Percentiles rank a stretch among this genome's conserved stretches.
These are phyloP conservation scores for Ceriops zippeliana DNA, from an alignment of 345 rosid species.

Conservation along the genomic window DNA sequence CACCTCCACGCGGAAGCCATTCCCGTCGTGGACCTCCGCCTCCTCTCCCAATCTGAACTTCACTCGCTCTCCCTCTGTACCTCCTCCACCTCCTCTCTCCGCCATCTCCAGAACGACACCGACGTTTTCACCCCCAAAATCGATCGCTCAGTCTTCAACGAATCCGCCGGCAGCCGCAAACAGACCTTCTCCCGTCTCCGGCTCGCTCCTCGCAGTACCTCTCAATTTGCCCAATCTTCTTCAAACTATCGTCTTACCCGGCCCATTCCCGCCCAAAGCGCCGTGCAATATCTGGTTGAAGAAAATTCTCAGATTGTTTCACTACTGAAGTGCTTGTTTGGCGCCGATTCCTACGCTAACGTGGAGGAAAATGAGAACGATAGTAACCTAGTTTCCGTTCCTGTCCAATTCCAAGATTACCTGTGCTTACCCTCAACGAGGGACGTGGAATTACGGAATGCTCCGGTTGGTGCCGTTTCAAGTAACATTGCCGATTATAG, in stretches of 20 bases:
- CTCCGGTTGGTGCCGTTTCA: constrained; percentile 18
- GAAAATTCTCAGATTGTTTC: constrained; percentile 47
- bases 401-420: constrained; percentile 21
- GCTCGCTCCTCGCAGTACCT: constrained; percentile 53
- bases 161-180: constrained; percentile 90
- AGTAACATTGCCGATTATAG: background rate
- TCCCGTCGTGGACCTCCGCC: constrained; percentile 56
- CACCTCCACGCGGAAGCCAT: constrained; percentile 5
- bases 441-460: constrained; percentile 15
- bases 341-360: constrained; percentile 13
- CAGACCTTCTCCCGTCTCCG: constrained; percentile 92
- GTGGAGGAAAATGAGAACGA: constrained; percentile 19
- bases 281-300: constrained; percentile 35
- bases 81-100: constrained; percentile 35
- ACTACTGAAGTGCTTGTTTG: constrained; percentile 58
- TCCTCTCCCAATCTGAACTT: constrained; percentile 55
- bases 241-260: background rate
- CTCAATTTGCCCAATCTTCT: constrained; percentile 18
- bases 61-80: constrained; percentile 45
- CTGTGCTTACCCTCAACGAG: constrained; percentile 8
- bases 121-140: constrained; percentile 62
- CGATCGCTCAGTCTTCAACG: constrained; percentile 89
- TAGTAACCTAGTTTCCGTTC: constrained; percentile 35
- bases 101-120: constrained; percentile 23
- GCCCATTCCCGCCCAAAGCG: constrained; percentile 18